These are phyloP conservation scores for Teratosphaeria gauchensis DNA, from an alignment of 2,329 filamentous ascomycete species.

Conservation along the genomic window DNA sequence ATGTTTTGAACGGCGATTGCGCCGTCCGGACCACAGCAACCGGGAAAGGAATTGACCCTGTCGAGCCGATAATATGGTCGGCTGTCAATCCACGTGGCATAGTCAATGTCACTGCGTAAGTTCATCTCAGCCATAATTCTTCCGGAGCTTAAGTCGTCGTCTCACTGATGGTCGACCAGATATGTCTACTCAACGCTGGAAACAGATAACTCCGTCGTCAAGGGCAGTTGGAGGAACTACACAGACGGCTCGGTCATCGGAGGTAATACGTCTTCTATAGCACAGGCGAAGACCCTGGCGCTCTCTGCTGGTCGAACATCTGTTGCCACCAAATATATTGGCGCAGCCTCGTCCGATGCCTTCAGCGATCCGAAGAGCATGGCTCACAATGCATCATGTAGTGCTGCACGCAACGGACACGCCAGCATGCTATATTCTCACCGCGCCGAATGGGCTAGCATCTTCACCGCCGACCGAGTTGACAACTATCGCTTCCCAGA, in stretches of 20 bases:
- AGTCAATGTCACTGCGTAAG: slow-evolving; percentile 48
- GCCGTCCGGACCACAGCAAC: slow-evolving; percentile 56
- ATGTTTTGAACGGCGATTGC: slow-evolving; percentile 57
- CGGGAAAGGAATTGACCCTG: slow-evolving; percentile 45
- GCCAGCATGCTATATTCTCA: slow-evolving; percentile 47
- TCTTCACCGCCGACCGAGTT: slow-evolving; percentile 53
- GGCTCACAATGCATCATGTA: slow-evolving; percentile 46
- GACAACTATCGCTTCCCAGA: slow-evolving; percentile 51
- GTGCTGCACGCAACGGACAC: slow-evolving; percentile 46
- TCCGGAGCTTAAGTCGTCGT: too few relatives aligned
- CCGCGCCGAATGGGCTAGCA: slow-evolving; percentile 49
- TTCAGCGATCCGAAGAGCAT: slow-evolving; percentile 48
- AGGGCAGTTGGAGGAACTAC: slow-evolving; percentile 35
- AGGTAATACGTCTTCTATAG: slow-evolving; percentile 53
- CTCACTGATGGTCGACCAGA: too few relatives aligned
- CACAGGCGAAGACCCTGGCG: slow-evolving; percentile 47
- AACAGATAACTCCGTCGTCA: slow-evolving; percentile 29
- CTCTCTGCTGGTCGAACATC: slow-evolving; percentile 45
- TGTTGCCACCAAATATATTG: slow-evolving; percentile 57
- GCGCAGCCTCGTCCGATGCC: slow-evolving; percentile 58
- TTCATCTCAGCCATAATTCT: too few relatives aligned
- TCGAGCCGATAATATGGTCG: slow-evolving; percentile 49
- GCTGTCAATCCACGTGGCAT: slow-evolving; percentile 56
- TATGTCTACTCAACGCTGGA: slow-evolving; percentile 46
- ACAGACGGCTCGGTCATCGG: slow-evolving; percentile 41